Evolutionary conservation across 2,329 filamentous ascomycete species (phyloP), one percentile per base, ranked within the genome.

Genomic region (Ilyonectria sp.): DNA sequence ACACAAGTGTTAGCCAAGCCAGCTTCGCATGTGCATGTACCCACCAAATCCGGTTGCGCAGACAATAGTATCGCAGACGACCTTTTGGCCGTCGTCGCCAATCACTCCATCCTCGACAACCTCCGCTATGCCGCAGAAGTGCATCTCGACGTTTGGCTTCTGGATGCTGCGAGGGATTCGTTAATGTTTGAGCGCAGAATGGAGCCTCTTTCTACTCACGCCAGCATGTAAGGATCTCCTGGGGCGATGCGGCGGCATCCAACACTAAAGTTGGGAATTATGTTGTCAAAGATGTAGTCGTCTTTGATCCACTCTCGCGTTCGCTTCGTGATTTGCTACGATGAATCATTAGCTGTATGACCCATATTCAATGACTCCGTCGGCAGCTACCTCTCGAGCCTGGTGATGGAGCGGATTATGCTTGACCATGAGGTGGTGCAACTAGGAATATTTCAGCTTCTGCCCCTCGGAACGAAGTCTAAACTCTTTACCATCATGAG

Each of bases 1-100:
- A 29, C 49, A 35, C 19, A 11, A 21, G 3, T 19, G 49, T 52
- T n/a, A 52, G 49, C 49, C 9, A 13, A 13, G 10, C 17, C 49
- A 19, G 15, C 6, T 10, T 4, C 8, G 6, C 8, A 9, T 13
- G 26, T 6, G 3, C 8, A 11, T 2, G 3, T 35, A 19, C 8
- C 4, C 15, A 63, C 60, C 60, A 35, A 63, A 63, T 8, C 60
- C 60, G 15, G 60, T 63, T 13, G 60, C 53, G 13, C 62, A 65
- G 8, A 65, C 55, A 13, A 65, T 65, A 7, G 55, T 60, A 5
- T 65, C 49, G 11, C 55, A 59, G 3, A n/a, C 13, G 8, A 17
- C 17, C 21, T 29, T 11, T n/a, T 59, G 31, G 7, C 65, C 60
- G 6, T 63, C 40, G 9, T 57, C 54, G 5, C 29, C 46, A 26